Evolutionary conservation across 768 basidiomycete species (phyloP), one percentile per base, ranked within the genome.

Genomic region (Porphyrellus cyaneotinctus): DNA sequence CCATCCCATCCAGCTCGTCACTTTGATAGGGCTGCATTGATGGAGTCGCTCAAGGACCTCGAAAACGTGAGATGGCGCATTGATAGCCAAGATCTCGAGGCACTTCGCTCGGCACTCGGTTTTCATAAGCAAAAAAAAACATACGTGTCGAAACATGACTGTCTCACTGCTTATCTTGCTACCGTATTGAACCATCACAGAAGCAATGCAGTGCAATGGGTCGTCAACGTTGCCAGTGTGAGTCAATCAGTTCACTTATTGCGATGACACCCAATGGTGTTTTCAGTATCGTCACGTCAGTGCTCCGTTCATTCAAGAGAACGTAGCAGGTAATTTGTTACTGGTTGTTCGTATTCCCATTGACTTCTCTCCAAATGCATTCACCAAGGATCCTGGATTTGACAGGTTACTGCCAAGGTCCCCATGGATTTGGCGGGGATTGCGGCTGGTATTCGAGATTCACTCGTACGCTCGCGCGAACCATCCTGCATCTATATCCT

Each of bases 121-220:
- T 13, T 17, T n/a, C n/a, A n/a, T 3, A 14, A 9, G 26, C 26
- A 28, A 17, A 39, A 28, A 17, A 39, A 12, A n/a, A 13, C 2
- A 18, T 24, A 18, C 18, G 23, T 61, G 10, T 62, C 67, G 3
- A 47, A 48, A 15, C 63, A 69, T 4, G 69, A 72, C 45, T 69
- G 65, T 49, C 56, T 72, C 43, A 61, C 58, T 1, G 66, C 69
- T 17, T 67, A 62, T 44, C 22, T 70, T 17, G 54, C 64, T 18
- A 33, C 57, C 5, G 50, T 57, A 11, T 43, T 70, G 17, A 66
- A 68, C 26, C 26, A 50, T 2, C 54, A 47, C 28, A 26, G 41
- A 18, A 46, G 30, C 0, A 30, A 18, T 14, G 26, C 48, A 0
- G 56, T 70, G 6, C 48, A 38, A 4, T 56, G 23, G 20, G 49